Base-by-base conservation (phyloP, 257 asterid genomes). In the Gynochthodes officinalis region DNA sequence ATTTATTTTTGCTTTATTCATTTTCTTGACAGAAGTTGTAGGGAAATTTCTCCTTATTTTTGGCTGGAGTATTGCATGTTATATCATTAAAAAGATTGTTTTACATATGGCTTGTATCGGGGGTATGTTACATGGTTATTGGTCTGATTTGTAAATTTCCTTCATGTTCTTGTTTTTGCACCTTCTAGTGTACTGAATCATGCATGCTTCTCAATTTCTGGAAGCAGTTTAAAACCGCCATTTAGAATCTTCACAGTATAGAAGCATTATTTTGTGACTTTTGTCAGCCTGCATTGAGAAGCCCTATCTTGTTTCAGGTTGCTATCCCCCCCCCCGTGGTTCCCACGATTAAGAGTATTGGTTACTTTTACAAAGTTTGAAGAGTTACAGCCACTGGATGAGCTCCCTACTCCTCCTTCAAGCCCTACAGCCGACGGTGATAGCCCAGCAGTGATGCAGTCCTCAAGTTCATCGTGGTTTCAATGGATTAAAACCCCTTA, bases 321-420 rank as follows among this genome's bases (percentile, higher is more conserved):
- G 96, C 99, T 21, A 91, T 94, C n/a, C n/a, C n/a, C n/a, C n/a
- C n/a, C 74, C 99, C 99, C 13, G 86, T 91, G 73, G 93, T 94
- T 53, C 99, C 99, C 4, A 94, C 98, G 0, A 85, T 94, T 54
- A n/a, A 82, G 93, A 70, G 98, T 94, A 67, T 78, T 94, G 78
- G 99, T 94, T 54, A 94, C 99, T 48, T 91, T 94, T 74, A 88
- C 97, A 15, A 91, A 91, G 80, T 94, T 89, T 49, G 97, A 94
- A 72, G 99, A 94, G 78, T 74, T 94, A 67, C 92, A 82, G 83
- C 96, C 97, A 1, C 62, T 87, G 75, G 99, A 91, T 37, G 99
- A 94, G 81, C 89, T 89, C 72, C 82, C 91, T 16, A 91, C 97
- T 10, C 97, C 98, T 43, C 98, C 98, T 59, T 85, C 97, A 21